These are phyloP conservation scores for Evernia prunastri DNA, from an alignment of 495 filamentous ascomycete species.

Conservation along the genomic window DNA sequence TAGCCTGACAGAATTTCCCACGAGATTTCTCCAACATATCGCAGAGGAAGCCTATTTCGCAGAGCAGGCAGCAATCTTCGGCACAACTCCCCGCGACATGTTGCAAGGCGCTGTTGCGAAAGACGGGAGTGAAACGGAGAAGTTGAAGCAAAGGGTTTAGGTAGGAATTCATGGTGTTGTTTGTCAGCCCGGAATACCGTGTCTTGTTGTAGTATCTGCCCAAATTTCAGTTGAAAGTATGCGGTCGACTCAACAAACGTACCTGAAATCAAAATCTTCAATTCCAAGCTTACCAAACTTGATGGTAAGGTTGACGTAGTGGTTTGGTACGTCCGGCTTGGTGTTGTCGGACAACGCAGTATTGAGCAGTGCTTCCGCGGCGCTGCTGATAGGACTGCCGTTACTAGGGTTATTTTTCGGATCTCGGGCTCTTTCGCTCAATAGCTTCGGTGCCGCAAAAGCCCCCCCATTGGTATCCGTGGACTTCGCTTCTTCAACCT, in stretches of 20 bases:
- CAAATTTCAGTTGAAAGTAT: not conserved
- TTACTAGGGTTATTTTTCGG: slow-evolving; percentile 26
- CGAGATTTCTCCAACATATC: slow-evolving; percentile 96
- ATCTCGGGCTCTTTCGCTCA: slow-evolving; percentile 72
- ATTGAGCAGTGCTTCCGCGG: slow-evolving; percentile 52
- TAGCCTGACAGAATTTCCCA: slow-evolving; percentile 92
- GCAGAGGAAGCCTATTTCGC: slow-evolving; percentile 91
- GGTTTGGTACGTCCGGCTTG: slow-evolving; percentile 66
- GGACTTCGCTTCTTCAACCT: slow-evolving; percentile 69
- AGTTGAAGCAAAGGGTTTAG: slow-evolving; percentile 90
- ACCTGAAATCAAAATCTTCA: slow-evolving; percentile 97
- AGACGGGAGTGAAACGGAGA: slow-evolving; percentile 77
- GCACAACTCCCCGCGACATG: slow-evolving; percentile 81
- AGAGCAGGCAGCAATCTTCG: slow-evolving; percentile 76
- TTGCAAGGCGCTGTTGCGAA: slow-evolving; percentile 84
- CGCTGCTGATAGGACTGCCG: slow-evolving; percentile 52
- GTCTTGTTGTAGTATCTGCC: slow-evolving; percentile 87
- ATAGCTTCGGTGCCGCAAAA: slow-evolving; percentile 70
- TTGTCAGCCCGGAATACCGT: slow-evolving; percentile 82
- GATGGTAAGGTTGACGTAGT: slow-evolving; percentile 38
- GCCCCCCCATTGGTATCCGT: slow-evolving; percentile 44
- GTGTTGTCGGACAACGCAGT: slow-evolving; percentile 56
- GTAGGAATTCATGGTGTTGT: slow-evolving; percentile 92
- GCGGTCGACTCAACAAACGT: slow-evolving; percentile 27
- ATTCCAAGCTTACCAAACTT: slow-evolving; percentile 43